Evolutionary conservation across 345 rosid species (phyloP).

Genomic region (Gossypium raimondii): DNA sequence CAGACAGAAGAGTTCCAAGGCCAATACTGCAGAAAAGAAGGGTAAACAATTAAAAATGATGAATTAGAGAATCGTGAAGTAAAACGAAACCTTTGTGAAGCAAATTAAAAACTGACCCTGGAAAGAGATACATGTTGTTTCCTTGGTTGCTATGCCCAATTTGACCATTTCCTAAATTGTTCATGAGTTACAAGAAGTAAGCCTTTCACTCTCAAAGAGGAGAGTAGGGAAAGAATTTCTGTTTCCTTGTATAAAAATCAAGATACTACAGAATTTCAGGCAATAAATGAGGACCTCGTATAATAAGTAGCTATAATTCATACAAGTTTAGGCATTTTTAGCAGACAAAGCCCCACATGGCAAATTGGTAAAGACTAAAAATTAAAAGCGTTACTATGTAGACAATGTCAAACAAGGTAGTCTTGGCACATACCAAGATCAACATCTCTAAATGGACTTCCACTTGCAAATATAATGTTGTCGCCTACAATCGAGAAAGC

Average conservation of each 20-base stretch:
- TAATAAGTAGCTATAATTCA: background rate
- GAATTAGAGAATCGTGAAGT: background rate
- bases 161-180: slow-evolving; percentile 36
- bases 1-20: slow-evolving; percentile 93
- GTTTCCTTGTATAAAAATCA: background rate
- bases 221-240: background rate
- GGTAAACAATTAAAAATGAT: background rate
- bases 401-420: slow-evolving; percentile 11
- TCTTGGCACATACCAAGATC: slow-evolving; percentile 63
- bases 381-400: slow-evolving; percentile 1
- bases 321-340: background rate
- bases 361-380: slow-evolving; percentile 6
- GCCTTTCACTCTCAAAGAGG: slow-evolving; percentile 14
- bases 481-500: slow-evolving; percentile 93
- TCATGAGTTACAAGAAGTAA: slow-evolving; percentile 17
- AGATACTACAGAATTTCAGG: slow-evolving; percentile 10
- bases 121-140: slow-evolving; percentile 97
- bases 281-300: background rate
- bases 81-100: background rate
- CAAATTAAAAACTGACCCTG: slow-evolving; percentile 59
- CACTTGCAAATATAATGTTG: slow-evolving; percentile 87
- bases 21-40: slow-evolving; percentile 61
- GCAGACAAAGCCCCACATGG: background rate
- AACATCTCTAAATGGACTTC: slow-evolving; percentile 89
- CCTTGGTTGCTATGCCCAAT: slow-evolving; percentile 96